Conservation (phyloP, 805 yeast species). For the Suhomyces faveliae region DNA sequence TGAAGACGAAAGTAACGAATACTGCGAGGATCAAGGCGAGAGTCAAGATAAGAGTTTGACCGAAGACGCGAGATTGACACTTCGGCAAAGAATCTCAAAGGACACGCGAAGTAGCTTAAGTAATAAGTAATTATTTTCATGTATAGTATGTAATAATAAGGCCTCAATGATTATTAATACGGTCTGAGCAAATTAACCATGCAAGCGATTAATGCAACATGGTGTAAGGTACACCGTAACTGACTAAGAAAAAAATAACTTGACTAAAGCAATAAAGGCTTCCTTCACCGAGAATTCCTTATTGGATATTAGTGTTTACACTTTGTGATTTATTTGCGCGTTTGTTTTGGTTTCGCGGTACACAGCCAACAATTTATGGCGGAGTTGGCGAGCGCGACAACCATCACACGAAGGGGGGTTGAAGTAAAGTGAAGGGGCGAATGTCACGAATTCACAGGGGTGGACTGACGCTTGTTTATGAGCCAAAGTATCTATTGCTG, state of each 20-base stretch:
- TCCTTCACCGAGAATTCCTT: neutral
- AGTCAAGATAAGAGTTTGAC: neutral
- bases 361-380: neutral
- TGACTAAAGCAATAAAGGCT: neutral
- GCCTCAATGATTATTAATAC: neutral
- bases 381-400: neutral
- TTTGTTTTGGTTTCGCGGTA: neutral
- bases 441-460: neutral
- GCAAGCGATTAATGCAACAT: neutral
- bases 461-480: neutral
- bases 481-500: neutral
- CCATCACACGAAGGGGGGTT: neutral
- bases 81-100: neutral
- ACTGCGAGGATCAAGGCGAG: neutral
- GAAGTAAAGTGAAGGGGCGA: neutral
- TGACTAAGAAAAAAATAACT: neutral
- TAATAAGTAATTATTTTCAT: neutral
- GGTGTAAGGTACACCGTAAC: neutral
- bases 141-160: neutral
- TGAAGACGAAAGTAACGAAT: constrained; percentile 6
- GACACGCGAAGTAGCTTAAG: neutral
- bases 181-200: neutral
- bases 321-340: neutral
- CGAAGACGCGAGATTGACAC: neutral
- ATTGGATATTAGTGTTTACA: neutral